Evolutionary conservation across 2,329 filamentous ascomycete genomes (phyloP).

Genomic region (Colletotrichum neosansevieriae): DNA sequence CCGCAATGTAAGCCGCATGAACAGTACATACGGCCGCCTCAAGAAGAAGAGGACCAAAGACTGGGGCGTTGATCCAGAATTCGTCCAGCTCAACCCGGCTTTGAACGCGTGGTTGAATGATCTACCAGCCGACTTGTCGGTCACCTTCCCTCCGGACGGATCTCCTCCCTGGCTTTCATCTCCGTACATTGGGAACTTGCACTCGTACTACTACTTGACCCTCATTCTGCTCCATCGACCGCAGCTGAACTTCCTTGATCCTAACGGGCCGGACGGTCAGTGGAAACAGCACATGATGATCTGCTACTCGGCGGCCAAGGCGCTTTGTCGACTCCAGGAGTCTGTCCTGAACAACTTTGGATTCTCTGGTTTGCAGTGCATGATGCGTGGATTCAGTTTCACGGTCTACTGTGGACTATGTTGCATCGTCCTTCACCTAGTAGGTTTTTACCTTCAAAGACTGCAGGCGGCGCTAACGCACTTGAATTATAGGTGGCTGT

Average conservation of each 20-base stretch:
- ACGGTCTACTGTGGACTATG: conserved; percentile 93
- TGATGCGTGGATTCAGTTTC: conserved; percentile 95
- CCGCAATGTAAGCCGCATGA: conserved; percentile 82
- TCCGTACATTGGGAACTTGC: conserved; percentile 89
- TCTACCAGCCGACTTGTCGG: conserved; percentile 81
- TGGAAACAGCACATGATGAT: conserved; percentile 92
- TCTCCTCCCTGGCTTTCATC: conserved; percentile 87
- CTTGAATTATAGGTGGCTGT: conserved; percentile 78
- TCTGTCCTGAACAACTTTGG: conserved; percentile 82
- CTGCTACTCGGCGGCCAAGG: conserved; percentile 87
- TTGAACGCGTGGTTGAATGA: conserved; percentile 81
- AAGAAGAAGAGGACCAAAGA: conserved; percentile 78
- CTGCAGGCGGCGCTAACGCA: conserved; percentile 8
- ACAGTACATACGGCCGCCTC: conserved; percentile 78
- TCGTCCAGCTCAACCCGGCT: conserved; percentile 82
- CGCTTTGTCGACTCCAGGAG: conserved; percentile 88
- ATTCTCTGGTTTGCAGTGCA: conserved; percentile 84
- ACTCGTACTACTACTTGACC: conserved; percentile 88
- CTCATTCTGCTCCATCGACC: conserved; percentile 90
- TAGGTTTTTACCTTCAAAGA: conserved; percentile 61
- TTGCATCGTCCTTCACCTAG: conserved; percentile 92
- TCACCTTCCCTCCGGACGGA: conserved; percentile 82
- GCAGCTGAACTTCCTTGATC: conserved; percentile 83
- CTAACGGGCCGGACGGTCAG: conserved; percentile 74
- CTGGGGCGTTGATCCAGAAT: conserved; percentile 88